Evolutionary conservation across 2,329 filamentous ascomycete genomes (phyloP).

Genomic region (Colletotrichum shisoi): DNA sequence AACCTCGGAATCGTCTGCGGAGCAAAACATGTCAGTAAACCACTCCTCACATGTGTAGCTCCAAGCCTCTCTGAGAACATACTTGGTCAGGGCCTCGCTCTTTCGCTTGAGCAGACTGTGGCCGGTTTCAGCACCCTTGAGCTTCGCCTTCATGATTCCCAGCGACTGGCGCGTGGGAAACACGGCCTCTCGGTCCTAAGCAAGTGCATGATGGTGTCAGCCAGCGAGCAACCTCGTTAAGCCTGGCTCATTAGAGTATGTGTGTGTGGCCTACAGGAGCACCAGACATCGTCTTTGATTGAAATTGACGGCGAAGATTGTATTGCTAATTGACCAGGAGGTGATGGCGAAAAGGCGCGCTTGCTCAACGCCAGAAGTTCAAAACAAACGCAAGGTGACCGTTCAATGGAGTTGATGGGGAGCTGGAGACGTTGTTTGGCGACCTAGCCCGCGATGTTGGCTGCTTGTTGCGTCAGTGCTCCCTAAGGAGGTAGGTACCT

Average conservation of each 20-base stretch:
- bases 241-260: not conserved
- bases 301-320: not conserved
- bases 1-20: slow-evolving; percentile 86
- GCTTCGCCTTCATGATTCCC: slow-evolving; percentile 96
- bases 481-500: not conserved
- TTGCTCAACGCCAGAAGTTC: not conserved
- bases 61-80: slow-evolving; percentile 47
- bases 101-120: slow-evolving; percentile 97
- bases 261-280: slow-evolving; percentile 48
- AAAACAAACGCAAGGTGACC: not conserved
- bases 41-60: not conserved
- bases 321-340: not conserved
- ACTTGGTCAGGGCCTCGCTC: slow-evolving; percentile 98
- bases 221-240: not conserved
- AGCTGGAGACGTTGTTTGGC: slow-evolving; percentile 13
- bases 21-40: slow-evolving; percentile 11
- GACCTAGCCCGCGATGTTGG: not conserved
- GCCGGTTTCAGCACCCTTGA: slow-evolving; percentile 90
- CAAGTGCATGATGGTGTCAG: slow-evolving; percentile 11
- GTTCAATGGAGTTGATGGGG: slow-evolving; percentile 5
- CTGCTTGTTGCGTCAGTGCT: slow-evolving; percentile 25
- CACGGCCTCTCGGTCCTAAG: slow-evolving; percentile 89
- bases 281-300: slow-evolving; percentile 49
- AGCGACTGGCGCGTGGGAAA: slow-evolving; percentile 98
- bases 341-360: no score